These are phyloP conservation scores for Naganishia kalamii DNA, from an alignment of 768 basidiomycete species.

Conservation along the genomic window DNA sequence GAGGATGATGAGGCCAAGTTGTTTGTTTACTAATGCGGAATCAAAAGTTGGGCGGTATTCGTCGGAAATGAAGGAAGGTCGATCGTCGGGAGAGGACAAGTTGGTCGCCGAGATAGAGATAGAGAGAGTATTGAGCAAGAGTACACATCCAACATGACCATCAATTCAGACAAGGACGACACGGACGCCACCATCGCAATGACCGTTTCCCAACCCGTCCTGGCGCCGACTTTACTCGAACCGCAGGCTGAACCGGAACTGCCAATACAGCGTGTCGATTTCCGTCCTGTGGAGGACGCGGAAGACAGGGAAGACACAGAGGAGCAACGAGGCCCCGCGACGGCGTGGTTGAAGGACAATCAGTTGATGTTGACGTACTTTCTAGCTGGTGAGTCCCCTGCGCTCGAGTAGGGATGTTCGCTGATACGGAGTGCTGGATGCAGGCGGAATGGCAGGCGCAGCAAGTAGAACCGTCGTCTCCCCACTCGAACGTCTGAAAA, in stretches of 20 bases:
- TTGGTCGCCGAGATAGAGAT: too few relatives aligned
- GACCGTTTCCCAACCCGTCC: background rate
- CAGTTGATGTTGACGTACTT: constrained; percentile 41
- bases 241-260: background rate
- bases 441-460: constrained; percentile 48
- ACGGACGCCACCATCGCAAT: background rate
- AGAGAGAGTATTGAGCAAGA: background rate
- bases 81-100: background rate
- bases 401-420: background rate
- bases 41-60: background rate
- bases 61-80: background rate
- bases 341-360: constrained; percentile 23
- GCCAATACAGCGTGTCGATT: background rate
- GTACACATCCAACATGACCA: background rate
- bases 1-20: too few relatives aligned
- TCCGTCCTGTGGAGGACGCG: background rate
- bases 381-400: constrained; percentile 33
- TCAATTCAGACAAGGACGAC: background rate
- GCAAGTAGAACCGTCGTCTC: constrained; percentile 85
- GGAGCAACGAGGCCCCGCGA: background rate
- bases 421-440: background rate
- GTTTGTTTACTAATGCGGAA: background rate
- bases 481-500: constrained; percentile 87
- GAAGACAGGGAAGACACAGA: background rate
- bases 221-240: background rate